These are phyloP conservation scores for Dimocarpus longan DNA, from an alignment of 345 rosid genomes.

Conservation along the genomic window DNA sequence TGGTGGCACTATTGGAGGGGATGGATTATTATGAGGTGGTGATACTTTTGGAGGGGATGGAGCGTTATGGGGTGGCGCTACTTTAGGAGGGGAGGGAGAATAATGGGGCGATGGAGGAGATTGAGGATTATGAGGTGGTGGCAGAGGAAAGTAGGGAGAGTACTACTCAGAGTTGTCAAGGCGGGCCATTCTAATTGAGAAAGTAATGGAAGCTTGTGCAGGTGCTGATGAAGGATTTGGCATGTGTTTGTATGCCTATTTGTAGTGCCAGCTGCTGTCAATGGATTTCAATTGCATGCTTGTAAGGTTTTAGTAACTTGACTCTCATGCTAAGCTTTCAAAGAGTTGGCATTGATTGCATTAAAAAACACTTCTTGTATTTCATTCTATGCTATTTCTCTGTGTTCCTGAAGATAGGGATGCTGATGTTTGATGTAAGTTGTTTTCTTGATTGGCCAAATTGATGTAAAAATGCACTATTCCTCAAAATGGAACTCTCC, in stretches of 20 bases:
- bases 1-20: conserved; percentile 19
- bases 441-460: not conserved
- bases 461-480: not conserved
- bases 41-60: conserved; percentile 16
- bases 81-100: conserved; percentile 15
- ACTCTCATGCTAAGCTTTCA: conserved; percentile 43
- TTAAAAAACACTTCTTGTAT: conserved; percentile 37
- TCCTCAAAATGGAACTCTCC: not conserved
- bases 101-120: conserved; percentile 18
- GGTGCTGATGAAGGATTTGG: conserved; percentile 4
- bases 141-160: conserved; percentile 41
- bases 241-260: conserved; percentile 15
- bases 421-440: not conserved
- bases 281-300: conserved; percentile 19
- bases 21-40: conserved; percentile 20
- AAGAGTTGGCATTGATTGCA: conserved; percentile 46
- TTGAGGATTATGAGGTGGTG: conserved; percentile 32
- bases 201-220: conserved; percentile 6
- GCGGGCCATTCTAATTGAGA: conserved; percentile 28
- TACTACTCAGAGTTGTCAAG: conserved; percentile 13
- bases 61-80: conserved; percentile 10
- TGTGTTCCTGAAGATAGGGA: not conserved
- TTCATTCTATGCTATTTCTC: not conserved
- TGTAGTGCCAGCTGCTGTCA: conserved; percentile 10
- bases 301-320: conserved; percentile 42